These are phyloP conservation scores for Zymoseptoria tritici DNA, from an alignment of 2,329 filamentous ascomycete genomes.

Conservation along the genomic window DNA sequence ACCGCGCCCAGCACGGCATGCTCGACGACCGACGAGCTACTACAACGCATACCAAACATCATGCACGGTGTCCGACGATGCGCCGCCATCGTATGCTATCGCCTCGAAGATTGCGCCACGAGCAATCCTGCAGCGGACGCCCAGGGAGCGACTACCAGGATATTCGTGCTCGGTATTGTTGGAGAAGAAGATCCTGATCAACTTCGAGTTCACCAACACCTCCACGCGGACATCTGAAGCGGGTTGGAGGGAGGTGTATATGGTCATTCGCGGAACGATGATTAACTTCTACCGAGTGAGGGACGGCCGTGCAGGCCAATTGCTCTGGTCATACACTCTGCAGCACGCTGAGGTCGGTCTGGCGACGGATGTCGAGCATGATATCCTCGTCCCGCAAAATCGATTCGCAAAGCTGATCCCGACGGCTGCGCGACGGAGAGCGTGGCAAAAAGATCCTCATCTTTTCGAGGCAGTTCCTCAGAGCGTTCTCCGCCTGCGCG, in stretches of 20 bases:
- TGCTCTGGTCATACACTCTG: constrained; percentile 63
- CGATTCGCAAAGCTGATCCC: constrained; percentile 41
- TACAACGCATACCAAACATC: constrained; percentile 30
- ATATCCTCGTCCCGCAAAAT: constrained; percentile 36
- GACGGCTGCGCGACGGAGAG: constrained; percentile 30
- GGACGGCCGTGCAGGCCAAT: constrained; percentile 45
- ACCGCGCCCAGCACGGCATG: constrained; percentile 6
- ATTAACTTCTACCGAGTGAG: constrained; percentile 60
- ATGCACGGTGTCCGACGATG: constrained; percentile 23
- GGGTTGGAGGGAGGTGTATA: constrained; percentile 44
- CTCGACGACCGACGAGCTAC: constrained; percentile 26
- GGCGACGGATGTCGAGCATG: constrained; percentile 64
- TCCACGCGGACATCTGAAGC: constrained; percentile 22
- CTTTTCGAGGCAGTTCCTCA: constrained; percentile 40
- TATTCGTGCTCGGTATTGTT: constrained; percentile 29
- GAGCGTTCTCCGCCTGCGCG: constrained; percentile 63
- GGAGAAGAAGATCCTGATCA: constrained; percentile 27
- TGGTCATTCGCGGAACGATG: constrained; percentile 60
- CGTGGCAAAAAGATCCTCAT: constrained; percentile 40
- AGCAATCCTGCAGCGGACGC: constrained; percentile 3
- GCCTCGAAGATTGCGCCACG: constrained; percentile 14
- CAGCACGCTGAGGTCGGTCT: constrained; percentile 69
- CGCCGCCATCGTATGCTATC: constrained; percentile 27
- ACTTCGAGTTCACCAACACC: constrained; percentile 29
- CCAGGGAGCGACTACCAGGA: constrained; percentile 23